Evolutionary conservation across 441 rosid genomes (phyloP).

Genomic region (Biscutella laevigata): DNA sequence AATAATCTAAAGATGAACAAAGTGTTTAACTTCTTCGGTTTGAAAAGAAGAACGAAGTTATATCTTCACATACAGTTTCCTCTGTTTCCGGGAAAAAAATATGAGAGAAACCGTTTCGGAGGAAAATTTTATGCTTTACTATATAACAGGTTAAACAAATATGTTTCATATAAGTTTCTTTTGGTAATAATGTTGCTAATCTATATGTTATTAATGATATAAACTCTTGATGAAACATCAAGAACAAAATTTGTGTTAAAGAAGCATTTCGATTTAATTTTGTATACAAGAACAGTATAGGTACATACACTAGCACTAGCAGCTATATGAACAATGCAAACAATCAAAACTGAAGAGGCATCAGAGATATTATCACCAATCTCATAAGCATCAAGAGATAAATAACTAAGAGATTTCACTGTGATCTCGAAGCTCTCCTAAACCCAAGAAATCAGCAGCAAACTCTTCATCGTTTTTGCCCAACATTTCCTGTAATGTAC

Average conservation of each 20-base stretch:
- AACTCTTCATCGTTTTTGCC: conserved; percentile 76
- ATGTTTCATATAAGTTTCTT: too few relatives aligned
- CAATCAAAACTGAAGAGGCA: conserved; percentile 21
- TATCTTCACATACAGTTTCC: conserved; percentile 2
- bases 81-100: neutral
- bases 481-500: conserved; percentile 68
- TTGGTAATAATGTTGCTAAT: too few relatives aligned
- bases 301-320: conserved; percentile 6
- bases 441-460: conserved; percentile 51
- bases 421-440: conserved; percentile 25
- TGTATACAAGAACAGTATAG: conserved; percentile 14
- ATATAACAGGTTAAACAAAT: too few relatives aligned
- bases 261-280: neutral
- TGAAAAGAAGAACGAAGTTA: neutral
- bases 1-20: too few relatives aligned
- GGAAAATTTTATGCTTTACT: too few relatives aligned
- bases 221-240: too few relatives aligned
- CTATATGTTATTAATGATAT: too few relatives aligned
- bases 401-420: conserved; percentile 10
- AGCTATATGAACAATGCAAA: conserved; percentile 16
- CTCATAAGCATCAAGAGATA: too few relatives aligned
- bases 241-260: too few relatives aligned
- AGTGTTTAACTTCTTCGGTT: neutral
- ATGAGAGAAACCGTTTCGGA: conserved; percentile 2
- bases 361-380: conserved; percentile 8